Base-by-base conservation (phyloP, 1,284 basidiomycete species). In the Rhodotorula sp. region DNA sequence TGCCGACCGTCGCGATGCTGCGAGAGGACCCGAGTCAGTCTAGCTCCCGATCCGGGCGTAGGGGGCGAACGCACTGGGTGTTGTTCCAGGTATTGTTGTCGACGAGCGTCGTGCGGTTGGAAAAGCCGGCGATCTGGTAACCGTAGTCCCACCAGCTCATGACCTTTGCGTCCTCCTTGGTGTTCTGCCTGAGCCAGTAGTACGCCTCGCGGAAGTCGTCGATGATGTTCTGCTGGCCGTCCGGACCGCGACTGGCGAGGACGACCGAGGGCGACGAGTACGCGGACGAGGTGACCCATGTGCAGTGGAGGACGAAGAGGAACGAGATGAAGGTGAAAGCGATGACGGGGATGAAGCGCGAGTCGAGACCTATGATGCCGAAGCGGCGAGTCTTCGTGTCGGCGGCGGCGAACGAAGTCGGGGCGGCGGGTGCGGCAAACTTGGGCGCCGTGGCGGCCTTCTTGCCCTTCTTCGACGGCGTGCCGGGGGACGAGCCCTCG, bases 31-130 rank as follows among this genome's bases (percentile, higher is more conserved):
- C 20, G 5, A 19, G 59, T 44, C 77, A 77, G 29, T 76, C 76
- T 4, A 6, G 22, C 13, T 15, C 24, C 4, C 34, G 17, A 17
- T 10, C 48, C 27, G 29, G 46, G 48, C 47, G 53, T 51, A 32
- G 17, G 47, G 32, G 30, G 54, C 60, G 17, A 9, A 55, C 90
- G 76, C 75, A 93, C 91, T 99, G 82, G 27, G 82, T 83, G 83
- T 99, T 99, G 83, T 99, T 99, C 96, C 96, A 99, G 2, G 96
- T 99, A 81, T 99, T 99, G 84, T 99, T 99, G 82, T 99, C 96
- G 17, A 99, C 96, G 68, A 99, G 83, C 4, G 94, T 96, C n/a
- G 92, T 88, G 54, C 96, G 85, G 82, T 98, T 94, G 19, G 96
- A 94, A 91, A 99, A 97, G 59, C 96, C 96, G 54, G 94, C 92